phyloP scores from a whole-genome alignment of 1,139 yeast species.

The Citeromyces siamensis region DNA sequence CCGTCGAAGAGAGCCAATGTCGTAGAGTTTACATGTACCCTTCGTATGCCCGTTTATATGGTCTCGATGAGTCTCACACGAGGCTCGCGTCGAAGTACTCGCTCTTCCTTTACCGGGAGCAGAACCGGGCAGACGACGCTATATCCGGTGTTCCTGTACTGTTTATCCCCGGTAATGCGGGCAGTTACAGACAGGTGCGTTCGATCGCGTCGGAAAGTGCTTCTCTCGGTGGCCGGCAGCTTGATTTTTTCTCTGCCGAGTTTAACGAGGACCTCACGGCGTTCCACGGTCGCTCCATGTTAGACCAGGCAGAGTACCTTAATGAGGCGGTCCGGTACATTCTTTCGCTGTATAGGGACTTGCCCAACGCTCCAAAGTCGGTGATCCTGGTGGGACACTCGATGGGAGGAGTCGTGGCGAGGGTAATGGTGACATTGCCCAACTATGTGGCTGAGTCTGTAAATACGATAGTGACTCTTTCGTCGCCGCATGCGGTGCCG shows the following conservation, averaged over 20 bases:
- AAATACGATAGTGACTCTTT: constrained; percentile 74
- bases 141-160: constrained; percentile 75
- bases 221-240: constrained; percentile 27
- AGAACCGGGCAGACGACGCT: constrained; percentile 45
- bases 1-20: constrained; percentile 25
- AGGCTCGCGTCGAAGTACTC: constrained; percentile 71
- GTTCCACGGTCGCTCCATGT: constrained; percentile 84
- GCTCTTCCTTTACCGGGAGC: constrained; percentile 69
- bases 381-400: constrained; percentile 86
- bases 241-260: constrained; percentile 83
- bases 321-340: constrained; percentile 82
- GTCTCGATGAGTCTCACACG: constrained; percentile 63
- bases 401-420: constrained; percentile 92
- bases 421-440: constrained; percentile 69
- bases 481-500: constrained; percentile 89
- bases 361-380: constrained; percentile 37
- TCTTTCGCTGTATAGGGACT: constrained; percentile 40
- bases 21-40: constrained; percentile 63
- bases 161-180: constrained; percentile 97
- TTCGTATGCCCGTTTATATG: constrained; percentile 58
- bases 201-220: constrained; percentile 81
- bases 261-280: constrained; percentile 96
- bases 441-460: constrained; percentile 63
- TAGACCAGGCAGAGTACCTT: constrained; percentile 88
- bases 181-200: constrained; percentile 81